Conservation (phyloP, 345 rosid genomes). For the Camelina sativa region DNA sequence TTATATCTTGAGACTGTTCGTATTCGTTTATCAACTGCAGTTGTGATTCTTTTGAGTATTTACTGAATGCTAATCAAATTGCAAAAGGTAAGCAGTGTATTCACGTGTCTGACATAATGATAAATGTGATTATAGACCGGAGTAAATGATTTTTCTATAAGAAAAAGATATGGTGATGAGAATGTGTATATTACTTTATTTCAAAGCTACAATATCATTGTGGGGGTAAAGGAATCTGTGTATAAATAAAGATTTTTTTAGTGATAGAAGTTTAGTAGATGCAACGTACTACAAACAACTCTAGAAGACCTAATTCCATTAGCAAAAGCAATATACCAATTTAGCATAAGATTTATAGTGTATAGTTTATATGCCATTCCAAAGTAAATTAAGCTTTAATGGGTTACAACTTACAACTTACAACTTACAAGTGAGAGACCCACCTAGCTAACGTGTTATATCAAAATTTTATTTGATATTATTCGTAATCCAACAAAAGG, state of each 20-base stretch:
- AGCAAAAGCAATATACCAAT: slow-evolving; percentile 30
- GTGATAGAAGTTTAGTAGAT: slow-evolving; percentile 41
- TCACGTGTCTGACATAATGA: slow-evolving; percentile 7
- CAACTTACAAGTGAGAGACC: slow-evolving; percentile 38
- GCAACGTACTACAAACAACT: slow-evolving; percentile 27
- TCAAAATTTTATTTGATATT: slow-evolving; percentile 33
- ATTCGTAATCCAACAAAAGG: slow-evolving; percentile 32
- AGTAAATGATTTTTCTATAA: background rate
- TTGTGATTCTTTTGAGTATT: background rate
- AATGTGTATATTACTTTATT: slow-evolving; percentile 3
- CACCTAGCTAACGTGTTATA: slow-evolving; percentile 35
- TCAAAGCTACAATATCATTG: slow-evolving; percentile 18
- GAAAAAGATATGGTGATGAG: background rate
- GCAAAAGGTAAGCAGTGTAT: background rate
- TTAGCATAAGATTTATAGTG: slow-evolving; percentile 30
- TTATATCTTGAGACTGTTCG: background rate
- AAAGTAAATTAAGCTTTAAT: background rate
- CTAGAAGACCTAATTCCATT: slow-evolving; percentile 42
- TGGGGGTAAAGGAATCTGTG: slow-evolving; percentile 9
- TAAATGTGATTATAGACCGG: background rate
- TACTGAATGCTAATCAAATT: background rate
- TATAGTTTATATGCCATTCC: slow-evolving; percentile 4
- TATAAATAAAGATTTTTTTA: slow-evolving; percentile 13
- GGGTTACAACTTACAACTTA: slow-evolving; percentile 40
- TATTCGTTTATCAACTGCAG: background rate